Percentiles rank a stretch among this genome's conserved stretches.
These are phyloP conservation scores for Beauveria rudraprayagi DNA, from an alignment of 2,329 filamentous ascomycete genomes.

Conservation along the genomic window DNA sequence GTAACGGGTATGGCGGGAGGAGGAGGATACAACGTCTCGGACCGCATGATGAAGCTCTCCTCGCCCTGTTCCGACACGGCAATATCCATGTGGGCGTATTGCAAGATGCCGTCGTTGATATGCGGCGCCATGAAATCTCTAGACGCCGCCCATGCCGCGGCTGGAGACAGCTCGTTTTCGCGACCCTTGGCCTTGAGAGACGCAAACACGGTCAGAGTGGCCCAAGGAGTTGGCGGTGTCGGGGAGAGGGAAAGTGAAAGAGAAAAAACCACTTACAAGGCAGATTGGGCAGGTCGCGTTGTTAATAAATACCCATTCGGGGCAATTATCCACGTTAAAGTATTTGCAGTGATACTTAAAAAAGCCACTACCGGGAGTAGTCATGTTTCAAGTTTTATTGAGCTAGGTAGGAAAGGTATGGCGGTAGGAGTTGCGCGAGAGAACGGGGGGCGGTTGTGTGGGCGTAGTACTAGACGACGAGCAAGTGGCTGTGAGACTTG, in stretches of 20 bases:
- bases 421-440: neutral
- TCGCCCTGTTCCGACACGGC: conserved; percentile 29
- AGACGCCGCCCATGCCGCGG: conserved; percentile 22
- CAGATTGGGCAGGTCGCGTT: conserved; percentile 41
- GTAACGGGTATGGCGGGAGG: conserved; percentile 23
- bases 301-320: conserved; percentile 18
- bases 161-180: conserved; percentile 30
- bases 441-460: neutral
- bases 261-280: conserved; percentile 7
- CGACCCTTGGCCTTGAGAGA: conserved; percentile 39
- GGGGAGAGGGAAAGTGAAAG: neutral
- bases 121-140: conserved; percentile 38
- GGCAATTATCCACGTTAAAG: neutral
- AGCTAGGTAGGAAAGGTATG: neutral
- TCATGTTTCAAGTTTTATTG: conserved; percentile 17
- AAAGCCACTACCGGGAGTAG: conserved; percentile 33
- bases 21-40: conserved; percentile 22
- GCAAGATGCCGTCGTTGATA: conserved; percentile 36
- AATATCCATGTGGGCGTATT: conserved; percentile 41
- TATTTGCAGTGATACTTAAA: conserved; percentile 50
- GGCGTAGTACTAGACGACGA: neutral
- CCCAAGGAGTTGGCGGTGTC: neutral
- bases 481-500: neutral
- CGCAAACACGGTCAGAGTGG: neutral
- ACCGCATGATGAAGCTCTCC: conserved; percentile 28